phyloP scores from a whole-genome alignment of 352 stramenopile genomes.

The Phytophthora podocarpi region DNA sequence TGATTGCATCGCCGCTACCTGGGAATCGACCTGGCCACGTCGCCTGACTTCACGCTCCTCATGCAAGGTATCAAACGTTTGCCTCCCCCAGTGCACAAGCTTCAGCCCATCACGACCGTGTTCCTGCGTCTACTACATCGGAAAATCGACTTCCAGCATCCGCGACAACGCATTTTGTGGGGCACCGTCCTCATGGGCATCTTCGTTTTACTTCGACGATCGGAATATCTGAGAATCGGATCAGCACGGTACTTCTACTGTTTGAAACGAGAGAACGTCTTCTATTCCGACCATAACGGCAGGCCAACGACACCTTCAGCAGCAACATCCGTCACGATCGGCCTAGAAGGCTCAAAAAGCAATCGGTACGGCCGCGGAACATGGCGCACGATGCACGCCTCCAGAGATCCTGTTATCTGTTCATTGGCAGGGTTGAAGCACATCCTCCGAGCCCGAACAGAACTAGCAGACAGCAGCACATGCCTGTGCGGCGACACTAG shows the following conservation, averaged over 20 bases:
- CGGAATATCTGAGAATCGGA: constrained; percentile 20
- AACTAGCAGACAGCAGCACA: background rate
- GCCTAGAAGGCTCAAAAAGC: constrained; percentile 8
- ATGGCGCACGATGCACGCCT: constrained; percentile 13
- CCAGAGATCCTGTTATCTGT: constrained; percentile 10
- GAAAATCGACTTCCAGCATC: background rate
- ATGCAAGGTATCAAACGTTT: constrained; percentile 11
- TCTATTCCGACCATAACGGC: constrained; percentile 8
- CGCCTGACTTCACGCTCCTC: background rate
- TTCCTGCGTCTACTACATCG: constrained; percentile 11
- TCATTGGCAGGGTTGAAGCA: constrained; percentile 4
- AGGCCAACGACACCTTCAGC: background rate
- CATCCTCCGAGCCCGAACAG: background rate
- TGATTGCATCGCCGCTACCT: constrained; percentile 10
- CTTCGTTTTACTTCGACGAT: constrained; percentile 25
- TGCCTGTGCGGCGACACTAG: background rate
- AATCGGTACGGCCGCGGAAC: constrained; percentile 12
- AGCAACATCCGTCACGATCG: constrained; percentile 20
- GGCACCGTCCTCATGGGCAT: constrained; percentile 23
- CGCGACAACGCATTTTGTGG: constrained; percentile 26
- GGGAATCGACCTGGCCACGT: background rate
- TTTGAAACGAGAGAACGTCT: constrained; percentile 1
- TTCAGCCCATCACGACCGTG: constrained; percentile 4
- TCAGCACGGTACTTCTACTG: constrained; percentile 11
- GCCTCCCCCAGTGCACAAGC: constrained; percentile 1